These are phyloP conservation scores for Tricholoma terreum DNA, from an alignment of 768 basidiomycete genomes.

Conservation along the genomic window DNA sequence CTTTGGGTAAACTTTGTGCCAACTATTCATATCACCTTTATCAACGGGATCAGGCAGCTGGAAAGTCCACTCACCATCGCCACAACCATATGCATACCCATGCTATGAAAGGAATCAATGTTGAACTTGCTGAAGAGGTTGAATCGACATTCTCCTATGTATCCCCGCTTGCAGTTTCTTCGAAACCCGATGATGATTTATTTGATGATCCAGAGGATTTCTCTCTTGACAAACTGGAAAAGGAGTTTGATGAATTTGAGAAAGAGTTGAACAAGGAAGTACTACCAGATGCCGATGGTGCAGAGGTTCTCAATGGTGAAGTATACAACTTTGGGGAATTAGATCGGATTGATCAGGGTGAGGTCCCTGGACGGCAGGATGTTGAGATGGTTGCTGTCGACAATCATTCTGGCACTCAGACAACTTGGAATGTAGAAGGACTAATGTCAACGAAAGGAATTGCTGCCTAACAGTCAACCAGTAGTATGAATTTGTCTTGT, in stretches of 20 bases:
- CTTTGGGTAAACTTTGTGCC: neutral
- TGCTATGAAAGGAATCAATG: neutral
- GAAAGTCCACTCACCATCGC: neutral
- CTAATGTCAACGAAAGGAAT: neutral
- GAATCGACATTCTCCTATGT: neutral
- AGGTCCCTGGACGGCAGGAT: neutral
- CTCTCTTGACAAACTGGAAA: neutral
- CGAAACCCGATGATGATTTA: neutral
- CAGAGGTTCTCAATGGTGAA: too few species aligned
- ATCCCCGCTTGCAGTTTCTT: neutral
- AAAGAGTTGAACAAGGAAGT: neutral
- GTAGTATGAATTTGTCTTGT: too few species aligned
- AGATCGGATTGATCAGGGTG: neutral
- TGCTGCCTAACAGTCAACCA: neutral
- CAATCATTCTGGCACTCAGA: too few species aligned
- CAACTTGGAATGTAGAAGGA: neutral
- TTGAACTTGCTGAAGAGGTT: neutral
- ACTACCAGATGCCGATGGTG: too few species aligned
- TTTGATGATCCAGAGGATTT: neutral
- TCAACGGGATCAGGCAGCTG: neutral
- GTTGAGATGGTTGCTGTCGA: neutral
- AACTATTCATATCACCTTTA: neutral
- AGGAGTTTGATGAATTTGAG: neutral
- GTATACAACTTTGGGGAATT: too few species aligned
- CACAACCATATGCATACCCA: neutral